phyloP scores from a whole-genome alignment of 352 stramenopile genomes.

The Globisporangium parvum region DNA sequence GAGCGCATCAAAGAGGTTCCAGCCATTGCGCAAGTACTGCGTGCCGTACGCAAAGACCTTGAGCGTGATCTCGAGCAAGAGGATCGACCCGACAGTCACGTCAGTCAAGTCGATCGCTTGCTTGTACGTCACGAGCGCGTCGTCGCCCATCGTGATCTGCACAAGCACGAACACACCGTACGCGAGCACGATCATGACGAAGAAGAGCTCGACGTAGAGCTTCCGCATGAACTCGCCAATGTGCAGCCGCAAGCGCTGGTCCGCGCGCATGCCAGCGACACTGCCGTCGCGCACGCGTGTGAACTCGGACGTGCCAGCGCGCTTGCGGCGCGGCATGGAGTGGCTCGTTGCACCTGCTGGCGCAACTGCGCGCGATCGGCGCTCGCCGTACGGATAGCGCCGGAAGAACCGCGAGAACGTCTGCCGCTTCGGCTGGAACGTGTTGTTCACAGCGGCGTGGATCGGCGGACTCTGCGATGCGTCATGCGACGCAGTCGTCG shows the following conservation, averaged over 20 bases:
- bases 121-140: slow-evolving; percentile 48
- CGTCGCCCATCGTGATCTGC: slow-evolving; percentile 73
- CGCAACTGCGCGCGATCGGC: slow-evolving; percentile 49
- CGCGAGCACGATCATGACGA: slow-evolving; percentile 82
- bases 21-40: slow-evolving; percentile 57
- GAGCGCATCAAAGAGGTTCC: slow-evolving; percentile 75
- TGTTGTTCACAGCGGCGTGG: slow-evolving; percentile 17
- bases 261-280: slow-evolving; percentile 19
- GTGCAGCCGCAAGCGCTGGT: slow-evolving; percentile 40
- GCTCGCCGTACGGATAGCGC: slow-evolving; percentile 54
- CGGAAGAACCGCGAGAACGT: slow-evolving; percentile 55
- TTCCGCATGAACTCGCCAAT: slow-evolving; percentile 81
- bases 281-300: slow-evolving; percentile 23
- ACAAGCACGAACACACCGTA: slow-evolving; percentile 82
- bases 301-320: slow-evolving; percentile 35
- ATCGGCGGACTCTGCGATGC: slow-evolving; percentile 11
- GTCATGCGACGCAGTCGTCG: slow-evolving; percentile 2
- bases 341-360: slow-evolving; percentile 32
- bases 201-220: slow-evolving; percentile 83
- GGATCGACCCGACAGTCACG: slow-evolving; percentile 76
- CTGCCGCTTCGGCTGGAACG: slow-evolving; percentile 52
- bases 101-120: slow-evolving; percentile 71
- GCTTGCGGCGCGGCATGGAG: slow-evolving; percentile 18
- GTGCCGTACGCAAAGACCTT: slow-evolving; percentile 77
- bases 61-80: slow-evolving; percentile 73